Percentiles rank a stretch among this genome's conserved stretches.
Evolutionary conservation across 345 rosid genomes (phyloP).

Genomic region (Psidium guajava): DNA sequence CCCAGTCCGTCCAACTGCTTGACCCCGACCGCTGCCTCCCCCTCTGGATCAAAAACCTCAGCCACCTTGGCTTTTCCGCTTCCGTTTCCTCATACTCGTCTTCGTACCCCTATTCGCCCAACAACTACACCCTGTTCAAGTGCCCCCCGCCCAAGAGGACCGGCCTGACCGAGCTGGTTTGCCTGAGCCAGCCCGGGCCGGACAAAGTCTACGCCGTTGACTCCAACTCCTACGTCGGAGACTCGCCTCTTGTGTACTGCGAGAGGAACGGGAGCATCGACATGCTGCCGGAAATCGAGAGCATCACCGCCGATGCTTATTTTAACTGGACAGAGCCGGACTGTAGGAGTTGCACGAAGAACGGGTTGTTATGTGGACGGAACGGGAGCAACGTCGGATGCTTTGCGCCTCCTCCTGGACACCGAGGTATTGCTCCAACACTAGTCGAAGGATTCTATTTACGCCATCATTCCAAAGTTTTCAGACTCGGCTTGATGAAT

Average conservation of each 20-base stretch:
- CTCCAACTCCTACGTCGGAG: not conserved
- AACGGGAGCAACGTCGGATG: not conserved
- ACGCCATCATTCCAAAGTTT: not conserved
- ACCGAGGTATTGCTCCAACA: not conserved
- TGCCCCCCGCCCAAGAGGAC: not conserved
- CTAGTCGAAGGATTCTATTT: not conserved
- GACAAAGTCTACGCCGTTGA: not conserved
- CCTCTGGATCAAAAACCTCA: not conserved
- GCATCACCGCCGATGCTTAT: not conserved
- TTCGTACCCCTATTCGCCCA: no score
- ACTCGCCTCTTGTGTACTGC: not conserved
- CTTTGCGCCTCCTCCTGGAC: not conserved
- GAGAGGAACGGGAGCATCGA: not conserved
- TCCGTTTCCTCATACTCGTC: no score
- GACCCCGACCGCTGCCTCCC: not conserved
- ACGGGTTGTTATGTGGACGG: rapidly evolving
- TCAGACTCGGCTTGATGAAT: not conserved
- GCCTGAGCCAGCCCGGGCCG: not conserved
- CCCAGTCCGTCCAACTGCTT: not conserved
- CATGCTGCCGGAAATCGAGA: not conserved
- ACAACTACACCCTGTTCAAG: not conserved
- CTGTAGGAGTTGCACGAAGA: not conserved
- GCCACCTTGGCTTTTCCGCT: not conserved
- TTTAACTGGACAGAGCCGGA: not conserved
- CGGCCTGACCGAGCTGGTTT: rapidly evolving